Base-by-base conservation (phyloP, 495 filamentous ascomycete species). In the Penicillium turbatum region DNA sequence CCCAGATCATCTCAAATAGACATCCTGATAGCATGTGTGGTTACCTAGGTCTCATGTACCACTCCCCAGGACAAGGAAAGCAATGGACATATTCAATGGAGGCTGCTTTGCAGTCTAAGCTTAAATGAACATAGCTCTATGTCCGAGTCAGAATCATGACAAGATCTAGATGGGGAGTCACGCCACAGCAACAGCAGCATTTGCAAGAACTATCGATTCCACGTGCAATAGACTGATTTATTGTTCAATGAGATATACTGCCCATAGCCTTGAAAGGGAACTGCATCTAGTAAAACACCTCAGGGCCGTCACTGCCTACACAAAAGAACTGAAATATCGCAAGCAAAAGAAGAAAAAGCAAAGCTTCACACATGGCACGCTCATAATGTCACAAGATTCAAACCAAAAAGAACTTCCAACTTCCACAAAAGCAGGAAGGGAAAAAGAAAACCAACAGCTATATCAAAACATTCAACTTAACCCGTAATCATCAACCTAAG, bases 1-100 rank as follows among this genome's bases (percentile, higher is more conserved):
- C 0, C 87, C 87, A 0, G 79, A 83, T 36, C 71, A 78, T 39
- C 51, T 53, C 29, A 30, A 39, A 24, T 54, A 35, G 46, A 24
- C 21, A 24, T 24, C 21, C 21, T 4, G 2, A 2, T 2, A 24
- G 42, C 17, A 19, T 32, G 34, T 36, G 35, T 24, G n/a, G n/a
- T n/a, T n/a, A n/a, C n/a, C n/a, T n/a, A n/a, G n/a, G n/a, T n/a
- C n/a, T n/a, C n/a, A n/a, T n/a, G n/a, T n/a, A n/a, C n/a, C n/a
- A n/a, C n/a, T n/a, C n/a, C n/a, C n/a, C n/a, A n/a, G n/a, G n/a
- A n/a, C n/a, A n/a, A n/a, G n/a, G n/a, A n/a, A n/a, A n/a, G n/a
- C n/a, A n/a, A n/a, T n/a, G n/a, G n/a, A n/a, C n/a, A n/a, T n/a
- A n/a, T n/a, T n/a, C n/a, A n/a, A n/a, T n/a, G n/a, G n/a, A n/a